These are phyloP conservation scores for Yamadazyma dendronema DNA, from an alignment of 1,139 yeast species.

Conservation along the genomic window DNA sequence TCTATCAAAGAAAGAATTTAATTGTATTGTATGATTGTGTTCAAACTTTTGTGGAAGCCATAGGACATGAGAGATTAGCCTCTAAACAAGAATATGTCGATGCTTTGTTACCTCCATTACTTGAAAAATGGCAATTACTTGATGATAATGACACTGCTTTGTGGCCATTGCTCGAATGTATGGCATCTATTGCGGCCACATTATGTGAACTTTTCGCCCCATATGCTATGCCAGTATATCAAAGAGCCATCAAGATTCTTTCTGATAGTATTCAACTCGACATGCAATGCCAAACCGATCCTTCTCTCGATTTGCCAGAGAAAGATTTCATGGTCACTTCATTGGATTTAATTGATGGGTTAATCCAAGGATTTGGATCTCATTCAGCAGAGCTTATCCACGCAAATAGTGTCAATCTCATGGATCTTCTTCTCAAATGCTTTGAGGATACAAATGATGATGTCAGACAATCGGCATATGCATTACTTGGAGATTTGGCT, in stretches of 20 bases:
- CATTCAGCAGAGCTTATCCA: conserved; percentile 60
- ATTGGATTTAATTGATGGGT: conserved; percentile 84
- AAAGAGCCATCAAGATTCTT: conserved; percentile 71
- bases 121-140: conserved; percentile 73
- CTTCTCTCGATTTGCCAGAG: conserved; percentile 75
- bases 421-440: conserved; percentile 67
- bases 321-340: conserved; percentile 89
- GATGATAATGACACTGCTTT: conserved; percentile 77
- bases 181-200: conserved; percentile 88
- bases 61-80: conserved; percentile 55
- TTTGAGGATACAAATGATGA: conserved; percentile 77
- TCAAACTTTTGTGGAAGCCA: conserved; percentile 84
- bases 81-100: conserved; percentile 57
- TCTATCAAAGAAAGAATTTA: conserved; percentile 80
- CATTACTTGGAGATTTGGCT: conserved; percentile 84
- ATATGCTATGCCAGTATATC: conserved; percentile 86
- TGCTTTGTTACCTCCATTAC: conserved; percentile 73
- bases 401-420: conserved; percentile 42
- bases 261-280: conserved; percentile 67
- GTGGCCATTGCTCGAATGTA: conserved; percentile 91
- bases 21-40: conserved; percentile 84
- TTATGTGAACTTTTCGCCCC: conserved; percentile 84
- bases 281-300: conserved; percentile 63
- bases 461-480: conserved; percentile 90
- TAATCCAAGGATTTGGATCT: conserved; percentile 80